Percentiles rank a stretch among this genome's conserved stretches.
Evolutionary conservation across 2,329 filamentous ascomycete genomes (phyloP).

Genomic region (Chrysoporthe puriensis): DNA sequence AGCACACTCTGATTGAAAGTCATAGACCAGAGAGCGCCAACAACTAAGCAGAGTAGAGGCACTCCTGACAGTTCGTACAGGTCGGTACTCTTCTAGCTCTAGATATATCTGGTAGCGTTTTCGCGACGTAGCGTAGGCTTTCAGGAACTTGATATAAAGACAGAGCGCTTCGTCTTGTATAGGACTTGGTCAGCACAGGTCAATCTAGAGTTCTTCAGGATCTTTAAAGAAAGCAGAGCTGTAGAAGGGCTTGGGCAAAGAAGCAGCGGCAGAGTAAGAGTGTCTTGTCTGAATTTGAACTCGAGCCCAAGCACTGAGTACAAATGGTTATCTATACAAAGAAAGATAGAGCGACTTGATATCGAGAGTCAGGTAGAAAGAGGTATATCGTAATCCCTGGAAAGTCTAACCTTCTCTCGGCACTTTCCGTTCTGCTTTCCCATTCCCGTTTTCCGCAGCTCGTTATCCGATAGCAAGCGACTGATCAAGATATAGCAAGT

Average conservation of each 20-base stretch:
- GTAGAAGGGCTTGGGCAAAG: not conserved
- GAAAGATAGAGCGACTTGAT: not conserved
- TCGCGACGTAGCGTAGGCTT: not conserved
- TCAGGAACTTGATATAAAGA: not conserved
- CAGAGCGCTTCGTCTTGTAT: not conserved
- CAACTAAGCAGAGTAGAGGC: too few species aligned
- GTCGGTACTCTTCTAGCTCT: not conserved
- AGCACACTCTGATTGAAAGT: too few species aligned
- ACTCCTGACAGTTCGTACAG: not conserved
- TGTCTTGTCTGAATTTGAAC: not conserved
- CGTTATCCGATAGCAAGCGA: not conserved
- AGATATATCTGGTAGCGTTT: not conserved
- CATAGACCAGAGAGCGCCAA: too few species aligned
- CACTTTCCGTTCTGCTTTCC: not conserved
- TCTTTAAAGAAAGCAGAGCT: not conserved
- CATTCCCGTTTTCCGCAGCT: not conserved
- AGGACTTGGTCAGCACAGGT: not conserved
- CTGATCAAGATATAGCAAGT: not conserved
- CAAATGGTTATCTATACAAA: not conserved
- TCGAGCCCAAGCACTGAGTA: not conserved
- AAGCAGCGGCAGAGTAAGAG: not conserved
- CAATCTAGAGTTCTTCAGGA: conserved; percentile 6
- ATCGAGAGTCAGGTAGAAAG: not conserved
- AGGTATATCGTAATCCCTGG: not conserved
- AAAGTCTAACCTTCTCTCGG: not conserved